Conservation (phyloP, 2,329 filamentous ascomycete genomes). For the Ceratocystis destructans region DNA sequence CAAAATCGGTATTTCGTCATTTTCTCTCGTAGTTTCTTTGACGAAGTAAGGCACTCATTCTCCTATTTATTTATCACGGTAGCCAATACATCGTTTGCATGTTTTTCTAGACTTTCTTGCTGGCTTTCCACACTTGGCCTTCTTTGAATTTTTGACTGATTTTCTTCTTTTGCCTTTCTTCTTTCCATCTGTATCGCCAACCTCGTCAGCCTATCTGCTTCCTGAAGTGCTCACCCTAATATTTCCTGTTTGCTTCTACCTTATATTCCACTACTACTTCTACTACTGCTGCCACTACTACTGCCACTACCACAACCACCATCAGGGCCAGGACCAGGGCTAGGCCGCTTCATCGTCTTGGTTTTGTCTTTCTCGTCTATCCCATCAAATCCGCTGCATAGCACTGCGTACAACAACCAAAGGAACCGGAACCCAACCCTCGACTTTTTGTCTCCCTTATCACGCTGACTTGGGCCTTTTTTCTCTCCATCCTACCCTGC, state of each 20-base stretch:
- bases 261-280: no score
- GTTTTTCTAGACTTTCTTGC: neutral
- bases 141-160: neutral
- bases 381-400: neutral
- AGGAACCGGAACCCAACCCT: neutral
- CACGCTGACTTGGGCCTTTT: neutral
- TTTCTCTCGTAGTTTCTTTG: neutral
- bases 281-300: no score
- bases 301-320: no score
- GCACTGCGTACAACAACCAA: neutral
- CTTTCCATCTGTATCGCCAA: no score
- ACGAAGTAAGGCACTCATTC: neutral
- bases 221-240: no score
- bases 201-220: no score
- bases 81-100: neutral
- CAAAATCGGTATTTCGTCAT: neutral
- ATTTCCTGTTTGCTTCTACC: no score
- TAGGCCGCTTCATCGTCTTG: no score
- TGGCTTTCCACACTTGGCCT: neutral
- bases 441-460: slow-evolving; percentile 1
- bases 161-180: neutral
- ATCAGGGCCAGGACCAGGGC: no score
- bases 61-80: neutral
- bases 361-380: neutral
- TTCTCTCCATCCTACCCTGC: neutral